phyloP scores from a whole-genome alignment of 1,284 basidiomycete genomes.

The Cutaneotrichosporon cyanovorans region DNA sequence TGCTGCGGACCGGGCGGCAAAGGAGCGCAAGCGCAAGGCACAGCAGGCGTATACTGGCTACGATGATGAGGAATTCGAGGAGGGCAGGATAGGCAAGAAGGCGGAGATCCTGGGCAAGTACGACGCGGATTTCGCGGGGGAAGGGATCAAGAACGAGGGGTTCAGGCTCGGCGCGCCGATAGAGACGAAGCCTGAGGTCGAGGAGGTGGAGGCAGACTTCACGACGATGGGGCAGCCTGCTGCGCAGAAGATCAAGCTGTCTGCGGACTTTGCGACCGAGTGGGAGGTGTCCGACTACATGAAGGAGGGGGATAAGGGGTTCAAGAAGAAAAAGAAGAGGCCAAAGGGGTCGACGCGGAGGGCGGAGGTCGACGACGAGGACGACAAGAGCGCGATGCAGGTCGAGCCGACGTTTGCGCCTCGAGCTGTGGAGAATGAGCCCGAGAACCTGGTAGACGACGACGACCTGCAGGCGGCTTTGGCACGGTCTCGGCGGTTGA shows the following conservation, averaged over 20 bases:
- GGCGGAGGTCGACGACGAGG: constrained; percentile 56
- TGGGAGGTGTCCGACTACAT: constrained; percentile 77
- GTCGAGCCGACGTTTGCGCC: constrained; percentile 54
- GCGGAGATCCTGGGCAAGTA: constrained; percentile 86
- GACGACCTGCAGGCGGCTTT: constrained; percentile 94
- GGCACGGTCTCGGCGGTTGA: constrained; percentile 72
- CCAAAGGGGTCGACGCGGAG: constrained; percentile 65
- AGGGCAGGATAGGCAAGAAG: constrained; percentile 64
- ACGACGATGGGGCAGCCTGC: constrained; percentile 38
- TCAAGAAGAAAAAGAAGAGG: constrained; percentile 73
- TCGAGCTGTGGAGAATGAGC: constrained; percentile 53
- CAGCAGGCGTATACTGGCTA: constrained; percentile 81
- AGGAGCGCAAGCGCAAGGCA: constrained; percentile 79
- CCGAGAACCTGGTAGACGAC: constrained; percentile 91
- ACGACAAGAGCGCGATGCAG: constrained; percentile 61
- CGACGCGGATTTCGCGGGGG: constrained; percentile 74
- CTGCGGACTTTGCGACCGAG: constrained; percentile 86
- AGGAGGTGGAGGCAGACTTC: constrained; percentile 50
- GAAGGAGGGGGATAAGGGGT: constrained; percentile 81
- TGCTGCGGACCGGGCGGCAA: constrained; percentile 57
- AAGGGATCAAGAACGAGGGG: constrained; percentile 51
- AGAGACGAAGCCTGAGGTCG: constrained; percentile 46
- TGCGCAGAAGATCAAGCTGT: constrained; percentile 49
- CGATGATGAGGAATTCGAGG: constrained; percentile 85
- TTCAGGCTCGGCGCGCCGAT: constrained; percentile 61